Evolutionary conservation across 805 yeast species (phyloP).

Genomic region (Ogataea parapolymorpha): DNA sequence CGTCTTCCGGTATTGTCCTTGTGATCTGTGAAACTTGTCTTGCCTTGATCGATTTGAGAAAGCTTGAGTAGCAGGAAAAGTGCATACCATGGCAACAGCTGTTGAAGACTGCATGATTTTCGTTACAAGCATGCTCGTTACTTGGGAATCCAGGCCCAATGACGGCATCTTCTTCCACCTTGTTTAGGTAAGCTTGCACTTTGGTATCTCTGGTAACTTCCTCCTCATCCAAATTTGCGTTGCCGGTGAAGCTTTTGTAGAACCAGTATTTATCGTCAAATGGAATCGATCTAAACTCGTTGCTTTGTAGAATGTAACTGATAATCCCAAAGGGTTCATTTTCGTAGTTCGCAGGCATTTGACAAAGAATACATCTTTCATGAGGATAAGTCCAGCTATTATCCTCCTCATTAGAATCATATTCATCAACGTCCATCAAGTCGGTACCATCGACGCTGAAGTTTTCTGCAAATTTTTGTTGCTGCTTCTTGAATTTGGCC

Average conservation of each 20-base stretch:
- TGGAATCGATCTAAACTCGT: constrained; percentile 64
- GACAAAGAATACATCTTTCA: constrained; percentile 76
- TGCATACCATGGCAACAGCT: constrained; percentile 97
- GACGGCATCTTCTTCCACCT: constrained; percentile 37
- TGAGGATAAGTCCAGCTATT: constrained; percentile 69
- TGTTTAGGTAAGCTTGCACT: constrained; percentile 38
- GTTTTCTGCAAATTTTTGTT: constrained; percentile 64
- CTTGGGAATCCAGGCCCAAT: constrained; percentile 73
- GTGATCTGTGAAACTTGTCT: constrained; percentile 68
- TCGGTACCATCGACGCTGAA: constrained; percentile 32
- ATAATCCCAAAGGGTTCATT: constrained; percentile 75
- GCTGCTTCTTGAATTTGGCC: constrained; percentile 79
- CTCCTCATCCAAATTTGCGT: constrained; percentile 36
- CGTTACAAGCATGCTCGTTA: constrained; percentile 32
- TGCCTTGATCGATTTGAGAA: constrained; percentile 50
- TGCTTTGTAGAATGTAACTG: constrained; percentile 54
- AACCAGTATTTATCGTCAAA: constrained; percentile 63
- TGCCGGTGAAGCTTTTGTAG: constrained; percentile 55
- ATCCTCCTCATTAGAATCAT: constrained; percentile 33
- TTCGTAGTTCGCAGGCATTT: constrained; percentile 58
- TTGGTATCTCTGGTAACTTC: constrained; percentile 11
- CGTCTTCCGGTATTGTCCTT: constrained; percentile 74
- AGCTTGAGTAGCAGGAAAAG: constrained; percentile 66
- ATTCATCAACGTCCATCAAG: constrained; percentile 41
- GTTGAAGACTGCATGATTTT: constrained; percentile 49